Base-by-base conservation (phyloP, 73 alveolate species). In the Paramecium pentaurelia region DNA sequence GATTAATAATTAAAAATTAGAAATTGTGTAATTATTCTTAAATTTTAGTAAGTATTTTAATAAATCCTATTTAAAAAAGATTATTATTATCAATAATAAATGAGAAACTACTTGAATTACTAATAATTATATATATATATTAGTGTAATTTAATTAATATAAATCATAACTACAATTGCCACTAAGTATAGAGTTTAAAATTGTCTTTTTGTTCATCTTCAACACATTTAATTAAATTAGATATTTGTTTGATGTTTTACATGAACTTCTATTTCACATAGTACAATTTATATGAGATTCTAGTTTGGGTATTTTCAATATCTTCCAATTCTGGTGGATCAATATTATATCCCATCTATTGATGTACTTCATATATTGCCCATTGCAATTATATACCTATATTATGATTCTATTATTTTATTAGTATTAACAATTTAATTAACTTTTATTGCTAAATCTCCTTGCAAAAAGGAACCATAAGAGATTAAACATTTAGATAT, bases 201-300 rank as follows among this genome's bases (percentile, higher is more conserved):
- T 64, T 64, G 11, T 64, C 84, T 64, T 27, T 64, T 32, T 64
- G 51, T 64, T 64, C 84, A 64, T 64, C 84, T 34, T 64, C 84
- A 14, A 64, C 49, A 28, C 30, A 18, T 64, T 51, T 64, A 1
- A 64, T 64, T 18, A 64, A 12, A 64, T 27, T 64, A 14, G 42
- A 32, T 64, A 64, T 25, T 64, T 64, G 27, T 12, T 20, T 28
- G 1, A 64, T 14, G 30, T 64, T 64, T 28, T 64, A 28, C 27
- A 64, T 64, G 28, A 25, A 64, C 4, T 64, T 64, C 70, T 64
- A 27, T 11, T 64, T 64, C 47, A 64, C 84, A 64, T 54, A 64
- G 27, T 32, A 64, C 84, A 64, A 64, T 34, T 32, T 64, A 64
- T 28, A 64, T 64, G 84, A 64, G 2, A 32, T 32, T 12, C 16